Evolutionary conservation across 192 early-diverging fungal genomes (phyloP), one percentile per base, ranked within the genome.

Genomic region (Entrophospora sp.): DNA sequence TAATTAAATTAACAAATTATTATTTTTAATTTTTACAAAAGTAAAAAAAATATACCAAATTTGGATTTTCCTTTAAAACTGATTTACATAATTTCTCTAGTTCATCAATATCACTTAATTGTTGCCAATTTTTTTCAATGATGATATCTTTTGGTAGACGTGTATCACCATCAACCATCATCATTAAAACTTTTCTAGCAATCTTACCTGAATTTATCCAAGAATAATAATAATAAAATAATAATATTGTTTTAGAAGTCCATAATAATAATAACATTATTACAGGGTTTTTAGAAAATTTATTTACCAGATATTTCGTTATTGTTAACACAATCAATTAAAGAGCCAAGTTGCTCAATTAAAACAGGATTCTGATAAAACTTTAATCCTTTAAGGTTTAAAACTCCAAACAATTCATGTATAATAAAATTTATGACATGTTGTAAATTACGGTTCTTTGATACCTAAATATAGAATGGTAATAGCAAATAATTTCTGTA

Each of bases 141-240:
- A 87, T 81, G 42, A 92, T 88, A 0, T 74, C 81, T 2, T 45
- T 40, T 2, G 84, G 80, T 1, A 65, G 59, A 12, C 79, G 77
- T 7, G 44, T 34, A 28, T 85, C 78, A 3, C 82, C 87, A 36
- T 85, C 79, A 37, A 96, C 72, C 80, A 91, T 87, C 18, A 79
- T 38, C 12, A 81, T 75, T 24, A 96, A 71, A 3, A 90, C 76
- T 35, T 79, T 71, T 73, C 92, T 92, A 0, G 83, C 91, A 9
- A 81, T 77, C 8, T 76, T 79, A 10, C 82, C 70, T 20, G 22
- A 24, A 37, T 46, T 59, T 31, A 53, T 22, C 27, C 9, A 64
- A 40, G 28, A 49, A 1, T 30, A 31, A 43, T 10, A 9, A 25
- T 2, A 8, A 9, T 10, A n/a, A 40, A 9, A n/a, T n/a, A 24